Conservation (phyloP, 2,329 filamentous ascomycete species). For the Clarireedia paspali region DNA sequence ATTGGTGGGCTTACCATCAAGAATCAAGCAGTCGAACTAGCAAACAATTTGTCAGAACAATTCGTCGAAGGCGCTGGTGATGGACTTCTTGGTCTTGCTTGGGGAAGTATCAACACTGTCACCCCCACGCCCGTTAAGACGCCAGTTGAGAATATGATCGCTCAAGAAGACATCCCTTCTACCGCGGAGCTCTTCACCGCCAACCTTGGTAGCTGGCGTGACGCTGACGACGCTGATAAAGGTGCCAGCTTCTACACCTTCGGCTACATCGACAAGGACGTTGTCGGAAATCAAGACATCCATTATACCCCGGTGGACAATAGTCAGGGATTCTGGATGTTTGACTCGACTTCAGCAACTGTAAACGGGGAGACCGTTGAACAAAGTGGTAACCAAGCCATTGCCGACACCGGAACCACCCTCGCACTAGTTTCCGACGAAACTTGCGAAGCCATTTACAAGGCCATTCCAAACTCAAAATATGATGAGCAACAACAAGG, state of each 20-base stretch:
- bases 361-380: conserved; percentile 48
- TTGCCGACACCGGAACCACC: conserved; percentile 66
- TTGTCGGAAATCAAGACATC: conserved; percentile 46
- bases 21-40: conserved; percentile 58
- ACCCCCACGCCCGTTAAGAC: conserved; percentile 46
- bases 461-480: conserved; percentile 50
- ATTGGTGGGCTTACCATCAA: conserved; percentile 55
- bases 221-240: conserved; percentile 35
- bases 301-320: conserved; percentile 56
- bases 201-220: conserved; percentile 47
- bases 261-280: conserved; percentile 60
- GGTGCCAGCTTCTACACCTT: conserved; percentile 62
- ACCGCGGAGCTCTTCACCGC: conserved; percentile 48
- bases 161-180: conserved; percentile 42
- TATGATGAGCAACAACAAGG: conserved; percentile 52
- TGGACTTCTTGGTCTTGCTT: conserved; percentile 61
- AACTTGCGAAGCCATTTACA: conserved; percentile 55
- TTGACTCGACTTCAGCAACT: conserved; percentile 47
- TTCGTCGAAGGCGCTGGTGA: conserved; percentile 51
- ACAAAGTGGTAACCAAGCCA: conserved; percentile 52
- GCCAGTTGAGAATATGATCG: conserved; percentile 63
- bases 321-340: conserved; percentile 60
- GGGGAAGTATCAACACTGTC: conserved; percentile 56
- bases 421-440: conserved; percentile 56
- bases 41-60: conserved; percentile 47